Base-by-base conservation (phyloP, 257 asterid species). In the Henckelia pumila region DNA sequence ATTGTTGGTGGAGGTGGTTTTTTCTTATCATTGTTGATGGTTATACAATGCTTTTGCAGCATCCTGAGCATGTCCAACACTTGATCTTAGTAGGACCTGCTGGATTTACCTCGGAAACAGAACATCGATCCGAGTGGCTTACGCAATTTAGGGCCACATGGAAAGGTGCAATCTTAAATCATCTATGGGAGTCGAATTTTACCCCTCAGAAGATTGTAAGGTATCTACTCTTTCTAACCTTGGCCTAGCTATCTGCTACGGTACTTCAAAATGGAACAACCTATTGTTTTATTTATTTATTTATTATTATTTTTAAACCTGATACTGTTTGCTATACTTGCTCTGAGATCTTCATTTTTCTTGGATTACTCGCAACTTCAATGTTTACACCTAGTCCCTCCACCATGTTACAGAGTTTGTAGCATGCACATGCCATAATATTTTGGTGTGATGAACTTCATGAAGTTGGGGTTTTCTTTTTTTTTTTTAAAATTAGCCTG, bases 161-260 rank as follows among this genome's bases (percentile, higher is more conserved):
- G 99, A 93, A 90, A 74, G 99, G 97, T 63, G 89, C 81, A 71
- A 56, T 90, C 72, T 1, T 88, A 44, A 88, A 90, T 85, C 99
- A 86, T 82, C 80, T 93, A 19, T 93, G 99, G 99, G 99, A 93
- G 83, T 84, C 99, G 68, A 93, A 93, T 83, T 86, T 90, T 69
- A 93, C 97, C 30, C 99, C 99, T 2, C 93, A 85, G 84, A 93
- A 77, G 81, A 26, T 93, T 77, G 49, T 93, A 73, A 93, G 99
- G 99, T 90, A 72, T 63, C 58, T 65, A 29, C 26, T 50, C 22
- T 59, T 67, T 32, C 30, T 11, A 13, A 2, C 49, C 16, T 10
- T 37, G 49, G n/a, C 0, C 5, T 7, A 33, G 44, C 44, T 33
- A 33, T 37, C 10, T 37, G 49, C 17, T 37, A 11, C 17, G 33